Evolutionary conservation across 192 early-diverging fungal species (phyloP).

Genomic region (Irineochytrium annulatum): DNA sequence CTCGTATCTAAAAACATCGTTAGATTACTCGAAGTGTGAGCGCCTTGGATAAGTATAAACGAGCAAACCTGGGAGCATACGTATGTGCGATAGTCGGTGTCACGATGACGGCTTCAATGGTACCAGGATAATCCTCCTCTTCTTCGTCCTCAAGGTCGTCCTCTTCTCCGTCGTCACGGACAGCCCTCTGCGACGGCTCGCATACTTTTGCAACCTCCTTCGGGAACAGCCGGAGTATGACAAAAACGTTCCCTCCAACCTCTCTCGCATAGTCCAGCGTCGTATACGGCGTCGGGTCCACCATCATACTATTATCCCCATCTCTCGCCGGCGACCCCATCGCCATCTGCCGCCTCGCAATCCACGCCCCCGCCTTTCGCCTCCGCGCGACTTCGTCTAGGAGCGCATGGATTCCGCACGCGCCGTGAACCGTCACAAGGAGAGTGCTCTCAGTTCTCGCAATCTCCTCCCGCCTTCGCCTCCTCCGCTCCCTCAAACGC

Average conservation of each 20-base stretch:
- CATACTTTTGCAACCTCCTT: conserved; percentile 1
- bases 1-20: no score
- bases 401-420: conserved; percentile 27
- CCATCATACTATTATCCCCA: neutral
- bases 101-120: conserved; percentile 1
- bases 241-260: conserved; percentile 23
- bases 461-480: neutral
- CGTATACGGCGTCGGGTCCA: neutral
- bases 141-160: neutral
- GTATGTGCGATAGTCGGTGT: conserved; percentile 21
- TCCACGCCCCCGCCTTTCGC: no score
- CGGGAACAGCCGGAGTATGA: conserved; percentile 21
- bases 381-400: no score
- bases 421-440: conserved; percentile 11
- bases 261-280: conserved; percentile 24
- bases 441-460: conserved; percentile 3
- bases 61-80: conserved; percentile 28
- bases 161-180: neutral
- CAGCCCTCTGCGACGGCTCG: no score
- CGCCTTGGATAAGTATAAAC: no score
- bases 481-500: no score
- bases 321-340: no score
- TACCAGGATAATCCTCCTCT: no score
- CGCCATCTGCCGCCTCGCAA: neutral
- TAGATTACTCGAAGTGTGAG: no score